These are phyloP conservation scores for Kuraishia piskuri DNA, from an alignment of 805 yeast species.

Conservation along the genomic window DNA sequence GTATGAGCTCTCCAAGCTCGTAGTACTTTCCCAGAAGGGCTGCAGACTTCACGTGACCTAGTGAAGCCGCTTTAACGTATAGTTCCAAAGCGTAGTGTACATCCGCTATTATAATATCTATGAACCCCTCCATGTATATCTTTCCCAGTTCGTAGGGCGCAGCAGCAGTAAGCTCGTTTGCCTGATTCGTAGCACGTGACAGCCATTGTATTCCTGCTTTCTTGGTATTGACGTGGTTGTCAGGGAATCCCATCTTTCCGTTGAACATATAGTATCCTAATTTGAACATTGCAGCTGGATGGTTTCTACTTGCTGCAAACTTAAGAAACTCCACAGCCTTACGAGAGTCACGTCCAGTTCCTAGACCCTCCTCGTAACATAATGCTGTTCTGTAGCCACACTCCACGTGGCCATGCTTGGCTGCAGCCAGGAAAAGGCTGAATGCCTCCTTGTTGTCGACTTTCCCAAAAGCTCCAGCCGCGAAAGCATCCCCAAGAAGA, in stretches of 20 bases:
- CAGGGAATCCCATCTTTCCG: constrained; percentile 67
- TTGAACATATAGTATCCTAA: constrained; percentile 82
- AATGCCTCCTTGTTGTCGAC: constrained; percentile 74
- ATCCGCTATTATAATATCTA: constrained; percentile 83
- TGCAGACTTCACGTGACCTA: constrained; percentile 79
- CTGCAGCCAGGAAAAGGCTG: constrained; percentile 73
- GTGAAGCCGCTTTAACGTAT: constrained; percentile 79
- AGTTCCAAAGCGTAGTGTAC: constrained; percentile 76
- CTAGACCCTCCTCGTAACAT: constrained; percentile 91
- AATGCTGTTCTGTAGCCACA: constrained; percentile 86
- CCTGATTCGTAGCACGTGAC: constrained; percentile 75
- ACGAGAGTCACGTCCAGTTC: constrained; percentile 81
- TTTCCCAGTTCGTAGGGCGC: constrained; percentile 91
- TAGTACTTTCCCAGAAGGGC: constrained; percentile 74
- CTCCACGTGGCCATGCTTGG: constrained; percentile 89
- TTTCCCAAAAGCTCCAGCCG: constrained; percentile 79
- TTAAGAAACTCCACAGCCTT: constrained; percentile 76
- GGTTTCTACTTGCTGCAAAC: constrained; percentile 84
- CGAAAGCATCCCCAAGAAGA: constrained; percentile 79
- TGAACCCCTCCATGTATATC: constrained; percentile 75
- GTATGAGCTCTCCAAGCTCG: constrained; percentile 70
- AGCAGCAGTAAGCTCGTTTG: constrained; percentile 78
- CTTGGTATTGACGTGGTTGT: constrained; percentile 57
- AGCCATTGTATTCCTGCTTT: constrained; percentile 91
- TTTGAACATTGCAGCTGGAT: constrained; percentile 95